Conservation (phyloP, 441 rosid species). For the Gossypium gossypioides region DNA sequence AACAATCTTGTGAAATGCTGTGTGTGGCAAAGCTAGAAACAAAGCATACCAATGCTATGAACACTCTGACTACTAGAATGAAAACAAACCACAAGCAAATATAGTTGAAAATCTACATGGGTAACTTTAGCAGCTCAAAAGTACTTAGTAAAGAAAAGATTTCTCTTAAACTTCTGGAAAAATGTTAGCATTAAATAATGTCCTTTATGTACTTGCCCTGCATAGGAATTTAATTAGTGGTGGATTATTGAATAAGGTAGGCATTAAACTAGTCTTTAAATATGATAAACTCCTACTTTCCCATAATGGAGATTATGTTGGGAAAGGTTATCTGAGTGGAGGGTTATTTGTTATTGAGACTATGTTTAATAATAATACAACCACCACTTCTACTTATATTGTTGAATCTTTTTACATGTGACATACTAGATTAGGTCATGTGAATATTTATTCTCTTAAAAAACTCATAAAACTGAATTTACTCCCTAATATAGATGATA, state of each 20-base stretch:
- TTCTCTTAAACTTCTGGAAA: not conserved
- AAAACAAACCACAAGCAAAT: not conserved
- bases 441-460: not conserved
- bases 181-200: not conserved
- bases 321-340: not conserved
- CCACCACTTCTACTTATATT: not conserved
- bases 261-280: not conserved
- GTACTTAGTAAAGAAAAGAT: not conserved
- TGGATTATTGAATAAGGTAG: not conserved
- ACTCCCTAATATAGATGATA: not conserved
- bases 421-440: not conserved
- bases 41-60: not conserved
- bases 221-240: not conserved
- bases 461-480: no score
- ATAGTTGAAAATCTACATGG: not conserved
- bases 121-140: not conserved
- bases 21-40: not conserved
- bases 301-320: no score
- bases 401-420: not conserved
- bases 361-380: not conserved
- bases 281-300: not conserved
- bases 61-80: not conserved
- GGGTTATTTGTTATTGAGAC: not conserved
- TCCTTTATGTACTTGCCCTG: not conserved
- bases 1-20: not conserved